Conservation (phyloP, 2,329 filamentous ascomycete species). For the Apiospora phragmitis region DNA sequence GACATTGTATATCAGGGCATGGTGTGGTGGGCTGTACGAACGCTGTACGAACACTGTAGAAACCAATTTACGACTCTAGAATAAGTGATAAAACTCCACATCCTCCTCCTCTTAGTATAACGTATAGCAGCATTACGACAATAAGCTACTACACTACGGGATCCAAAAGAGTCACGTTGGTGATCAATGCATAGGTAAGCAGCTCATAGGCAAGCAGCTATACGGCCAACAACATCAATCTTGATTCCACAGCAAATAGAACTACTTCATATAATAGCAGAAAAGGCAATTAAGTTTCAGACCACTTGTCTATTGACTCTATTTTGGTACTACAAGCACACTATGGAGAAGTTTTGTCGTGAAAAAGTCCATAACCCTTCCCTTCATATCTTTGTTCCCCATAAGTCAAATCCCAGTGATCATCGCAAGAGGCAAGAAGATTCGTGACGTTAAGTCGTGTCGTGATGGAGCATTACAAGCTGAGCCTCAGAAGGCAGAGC, state of each 20-base stretch:
- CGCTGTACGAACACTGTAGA: not conserved
- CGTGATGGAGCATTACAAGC: slow-evolving; percentile 21
- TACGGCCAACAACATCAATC: not conserved
- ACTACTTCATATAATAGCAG: not conserved
- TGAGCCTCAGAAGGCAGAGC: slow-evolving; percentile 9
- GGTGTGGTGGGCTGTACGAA: not conserved
- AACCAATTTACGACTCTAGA: not conserved
- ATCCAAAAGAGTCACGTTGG: too few species aligned
- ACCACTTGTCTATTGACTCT: slow-evolving; percentile 40
- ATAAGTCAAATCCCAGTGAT: slow-evolving; percentile 42
- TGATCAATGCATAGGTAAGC: too few species aligned
- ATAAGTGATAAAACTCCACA: not conserved
- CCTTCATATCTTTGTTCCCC: slow-evolving; percentile 45
- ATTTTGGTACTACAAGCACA: slow-evolving; percentile 48
- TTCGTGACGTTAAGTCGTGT: slow-evolving; percentile 30
- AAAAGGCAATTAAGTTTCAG: not conserved
- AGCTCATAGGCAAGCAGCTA: not conserved
- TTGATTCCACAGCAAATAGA: not conserved
- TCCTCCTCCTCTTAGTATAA: too few species aligned
- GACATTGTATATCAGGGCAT: not conserved
- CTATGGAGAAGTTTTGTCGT: slow-evolving; percentile 41
- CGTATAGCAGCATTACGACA: too few species aligned
- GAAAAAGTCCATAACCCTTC: slow-evolving; percentile 34
- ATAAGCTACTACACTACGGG: not conserved
- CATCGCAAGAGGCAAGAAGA: slow-evolving; percentile 40